A percentile compares a stretch with the other conserved stretches of the same genome.
These are phyloP conservation scores for Cutaneotrichosporon daszewskae DNA, from an alignment of 1,284 basidiomycete genomes.

Conservation along the genomic window DNA sequence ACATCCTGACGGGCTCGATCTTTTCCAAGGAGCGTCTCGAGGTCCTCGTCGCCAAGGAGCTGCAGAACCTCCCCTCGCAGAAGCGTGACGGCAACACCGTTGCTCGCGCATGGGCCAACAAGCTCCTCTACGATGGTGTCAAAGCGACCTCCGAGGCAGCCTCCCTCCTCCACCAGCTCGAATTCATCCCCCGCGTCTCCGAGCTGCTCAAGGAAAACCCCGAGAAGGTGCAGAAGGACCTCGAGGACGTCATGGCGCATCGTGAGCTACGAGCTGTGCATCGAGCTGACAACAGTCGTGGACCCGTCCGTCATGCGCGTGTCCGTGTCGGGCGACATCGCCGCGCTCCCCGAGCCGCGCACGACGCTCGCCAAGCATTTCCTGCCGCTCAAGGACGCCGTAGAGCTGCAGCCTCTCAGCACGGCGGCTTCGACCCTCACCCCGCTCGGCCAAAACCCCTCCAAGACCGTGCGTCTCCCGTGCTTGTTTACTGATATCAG, in stretches of 20 bases:
- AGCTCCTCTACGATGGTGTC: slow-evolving; percentile 61
- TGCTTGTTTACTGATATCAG: slow-evolving; percentile 47
- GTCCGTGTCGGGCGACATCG: slow-evolving; percentile 78
- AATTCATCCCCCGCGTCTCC: slow-evolving; percentile 71
- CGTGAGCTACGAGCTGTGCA: slow-evolving; percentile 6
- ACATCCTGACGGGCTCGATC: slow-evolving; percentile 74
- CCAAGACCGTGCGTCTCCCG: slow-evolving; percentile 55
- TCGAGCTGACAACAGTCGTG: slow-evolving; percentile 54
- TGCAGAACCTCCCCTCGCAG: slow-evolving; percentile 85
- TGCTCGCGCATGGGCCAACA: slow-evolving; percentile 64
- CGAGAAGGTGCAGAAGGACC: slow-evolving; percentile 61
- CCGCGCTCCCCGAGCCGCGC: slow-evolving; percentile 65
- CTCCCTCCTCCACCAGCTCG: slow-evolving; percentile 66
- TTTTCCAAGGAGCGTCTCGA: slow-evolving; percentile 81
- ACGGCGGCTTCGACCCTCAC: slow-evolving; percentile 67
- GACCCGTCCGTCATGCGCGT: slow-evolving; percentile 76
- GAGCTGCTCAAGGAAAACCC: slow-evolving; percentile 70
- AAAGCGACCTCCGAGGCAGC: slow-evolving; percentile 69
- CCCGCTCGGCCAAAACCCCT: slow-evolving; percentile 65
- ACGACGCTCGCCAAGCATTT: slow-evolving; percentile 68
- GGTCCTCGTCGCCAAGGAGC: slow-evolving; percentile 80
- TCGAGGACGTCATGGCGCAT: slow-evolving; percentile 65
- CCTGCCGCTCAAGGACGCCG: slow-evolving; percentile 52
- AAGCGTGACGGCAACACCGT: slow-evolving; percentile 86
- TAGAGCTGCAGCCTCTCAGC: slow-evolving; percentile 62